Evolutionary conservation across 2,329 filamentous ascomycete genomes (phyloP).

Genomic region (Hypoxylon sp.): DNA sequence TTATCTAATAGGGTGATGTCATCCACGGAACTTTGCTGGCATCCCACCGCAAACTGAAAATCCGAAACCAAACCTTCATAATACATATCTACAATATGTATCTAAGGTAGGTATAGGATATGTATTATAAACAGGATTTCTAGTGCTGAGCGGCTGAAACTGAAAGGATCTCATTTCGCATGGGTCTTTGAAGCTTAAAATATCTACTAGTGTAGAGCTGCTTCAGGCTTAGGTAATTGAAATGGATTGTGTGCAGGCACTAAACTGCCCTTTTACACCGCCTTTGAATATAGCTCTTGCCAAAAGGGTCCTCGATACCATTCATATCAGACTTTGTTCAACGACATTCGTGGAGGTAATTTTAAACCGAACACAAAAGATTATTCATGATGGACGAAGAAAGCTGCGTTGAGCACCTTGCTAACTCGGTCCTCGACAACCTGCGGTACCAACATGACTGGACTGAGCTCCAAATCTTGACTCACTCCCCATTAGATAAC

Average conservation of each 20-base stretch:
- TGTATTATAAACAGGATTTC: neutral
- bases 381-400: slow-evolving; percentile 47
- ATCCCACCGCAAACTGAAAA: neutral
- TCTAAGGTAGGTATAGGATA: too few species aligned
- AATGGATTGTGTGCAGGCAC: neutral
- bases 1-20: slow-evolving; percentile 20
- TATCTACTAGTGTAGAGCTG: neutral
- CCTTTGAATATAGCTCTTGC: slow-evolving; percentile 26
- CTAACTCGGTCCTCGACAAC: slow-evolving; percentile 76
- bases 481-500: slow-evolving; percentile 55
- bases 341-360: neutral
- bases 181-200: slow-evolving; percentile 1
- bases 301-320: slow-evolving; percentile 38
- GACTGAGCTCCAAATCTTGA: slow-evolving; percentile 72
- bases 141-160: neutral
- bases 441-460: slow-evolving; percentile 83
- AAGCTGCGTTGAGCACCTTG: slow-evolving; percentile 59
- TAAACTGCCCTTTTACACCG: slow-evolving; percentile 33
- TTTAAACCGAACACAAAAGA: neutral
- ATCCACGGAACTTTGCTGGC: neutral
- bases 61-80: neutral
- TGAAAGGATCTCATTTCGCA: neutral
- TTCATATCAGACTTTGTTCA: slow-evolving; percentile 10
- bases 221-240: slow-evolving; percentile 14
- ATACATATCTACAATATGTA: too few species aligned